Evolutionary conservation across 2,329 filamentous ascomycete species (phyloP).

Genomic region (Claviceps fusiformis): DNA sequence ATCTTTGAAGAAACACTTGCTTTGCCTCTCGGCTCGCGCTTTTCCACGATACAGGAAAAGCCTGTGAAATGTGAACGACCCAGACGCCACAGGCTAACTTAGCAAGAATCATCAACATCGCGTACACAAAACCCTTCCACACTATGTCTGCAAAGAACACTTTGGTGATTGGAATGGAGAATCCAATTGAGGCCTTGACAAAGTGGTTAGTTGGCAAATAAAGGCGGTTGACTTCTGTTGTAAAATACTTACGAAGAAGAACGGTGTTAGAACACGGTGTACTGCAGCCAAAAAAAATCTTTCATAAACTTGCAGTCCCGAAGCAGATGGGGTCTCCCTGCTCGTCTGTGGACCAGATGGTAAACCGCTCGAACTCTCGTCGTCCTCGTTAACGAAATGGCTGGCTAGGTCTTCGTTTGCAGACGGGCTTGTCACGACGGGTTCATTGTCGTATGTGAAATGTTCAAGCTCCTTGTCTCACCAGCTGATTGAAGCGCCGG

Average conservation of each 20-base stretch:
- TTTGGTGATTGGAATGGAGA: conserved; percentile 59
- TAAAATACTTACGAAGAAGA: conserved; percentile 48
- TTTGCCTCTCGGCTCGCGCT: not conserved
- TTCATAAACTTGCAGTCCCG: conserved; percentile 19
- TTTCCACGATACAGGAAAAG: not conserved
- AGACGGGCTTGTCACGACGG: not conserved
- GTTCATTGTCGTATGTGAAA: conserved; percentile 7
- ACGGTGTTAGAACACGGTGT: conserved; percentile 46
- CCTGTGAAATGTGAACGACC: conserved; percentile 25
- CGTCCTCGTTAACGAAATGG: not conserved
- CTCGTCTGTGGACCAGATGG: not conserved
- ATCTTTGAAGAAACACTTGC: not conserved
- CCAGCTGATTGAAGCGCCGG: conserved; percentile 46
- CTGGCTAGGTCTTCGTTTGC: not conserved
- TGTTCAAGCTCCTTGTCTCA: conserved; percentile 30
- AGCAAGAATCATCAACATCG: conserved; percentile 52
- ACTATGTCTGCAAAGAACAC: conserved; percentile 52
- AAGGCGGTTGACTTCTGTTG: not conserved
- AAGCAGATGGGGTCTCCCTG: not conserved
- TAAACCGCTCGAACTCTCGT: not conserved
- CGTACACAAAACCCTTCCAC: conserved; percentile 63
- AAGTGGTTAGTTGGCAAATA: not conserved
- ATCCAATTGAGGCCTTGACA: conserved; percentile 43
- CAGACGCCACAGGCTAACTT: conserved; percentile 50
- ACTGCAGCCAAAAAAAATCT: conserved; percentile 26